These are phyloP conservation scores for Claviceps sp. DNA, from an alignment of 2,329 filamentous ascomycete species.

Conservation along the genomic window DNA sequence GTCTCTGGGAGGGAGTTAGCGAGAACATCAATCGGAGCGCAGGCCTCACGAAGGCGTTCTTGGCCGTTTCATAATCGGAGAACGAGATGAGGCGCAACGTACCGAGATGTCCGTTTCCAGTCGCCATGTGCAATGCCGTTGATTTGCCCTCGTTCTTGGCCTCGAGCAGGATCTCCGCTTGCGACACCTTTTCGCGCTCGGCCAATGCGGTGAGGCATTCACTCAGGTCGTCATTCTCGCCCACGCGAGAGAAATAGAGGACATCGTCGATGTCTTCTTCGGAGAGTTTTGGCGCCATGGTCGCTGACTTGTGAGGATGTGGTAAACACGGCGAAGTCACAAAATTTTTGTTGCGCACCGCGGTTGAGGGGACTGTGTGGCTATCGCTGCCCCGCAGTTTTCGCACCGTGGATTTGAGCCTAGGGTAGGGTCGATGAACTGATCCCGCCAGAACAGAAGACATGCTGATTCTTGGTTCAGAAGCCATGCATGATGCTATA, in stretches of 20 bases:
- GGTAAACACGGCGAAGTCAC: conserved; percentile 14
- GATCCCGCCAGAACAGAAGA: too few species aligned
- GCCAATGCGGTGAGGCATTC: conserved; percentile 45
- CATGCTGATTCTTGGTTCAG: too few species aligned
- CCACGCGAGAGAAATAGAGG: conserved; percentile 70
- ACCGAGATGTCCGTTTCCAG: conserved; percentile 80
- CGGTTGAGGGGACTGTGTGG: conserved; percentile 27
- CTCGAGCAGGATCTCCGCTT: conserved; percentile 52
- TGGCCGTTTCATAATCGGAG: too few species aligned
- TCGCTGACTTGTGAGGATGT: conserved; percentile 1
- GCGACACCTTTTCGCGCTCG: conserved; percentile 43
- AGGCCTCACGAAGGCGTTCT: too few species aligned
- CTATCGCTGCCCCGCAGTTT: conserved; percentile 18
- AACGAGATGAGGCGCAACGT: conserved; percentile 15
- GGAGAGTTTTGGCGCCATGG: conserved; percentile 42
- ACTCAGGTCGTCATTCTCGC: conserved; percentile 59
- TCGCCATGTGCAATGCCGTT: conserved; percentile 81
- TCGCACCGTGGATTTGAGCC: conserved; percentile 18
- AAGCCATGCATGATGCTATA: too few species aligned
- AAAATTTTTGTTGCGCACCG: conserved; percentile 2
- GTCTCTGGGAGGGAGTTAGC: conserved; percentile 23
- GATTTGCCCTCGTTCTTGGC: conserved; percentile 64
- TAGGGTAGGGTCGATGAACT: not conserved
- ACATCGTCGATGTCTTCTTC: conserved; percentile 85
- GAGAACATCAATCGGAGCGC: too few species aligned